phyloP scores from a whole-genome alignment of 164 flowering plant species.

The Liquidambar formosana region DNA sequence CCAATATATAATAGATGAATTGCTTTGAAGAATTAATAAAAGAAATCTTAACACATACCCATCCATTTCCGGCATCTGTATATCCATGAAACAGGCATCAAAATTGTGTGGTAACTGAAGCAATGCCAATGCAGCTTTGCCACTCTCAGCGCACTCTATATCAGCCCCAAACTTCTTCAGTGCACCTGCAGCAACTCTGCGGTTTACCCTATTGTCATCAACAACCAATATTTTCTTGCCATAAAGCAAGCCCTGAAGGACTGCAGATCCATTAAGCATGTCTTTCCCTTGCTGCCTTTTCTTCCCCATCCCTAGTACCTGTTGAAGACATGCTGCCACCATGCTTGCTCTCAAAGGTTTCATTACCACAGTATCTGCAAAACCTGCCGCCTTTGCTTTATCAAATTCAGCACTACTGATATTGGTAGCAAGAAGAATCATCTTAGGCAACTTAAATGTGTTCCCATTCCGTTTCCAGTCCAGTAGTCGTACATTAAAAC shows the following conservation, averaged over 20 bases:
- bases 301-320: conserved; percentile 61
- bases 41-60: conserved; percentile 57
- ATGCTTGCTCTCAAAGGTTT: conserved; percentile 87
- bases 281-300: conserved; percentile 50
- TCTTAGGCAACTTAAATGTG: conserved; percentile 39
- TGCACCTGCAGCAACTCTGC: conserved; percentile 89
- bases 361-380: conserved; percentile 73
- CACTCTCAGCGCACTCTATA: conserved; percentile 86
- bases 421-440: conserved; percentile 80
- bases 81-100: conserved; percentile 99
- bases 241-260: conserved; percentile 51
- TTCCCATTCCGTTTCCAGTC: conserved; percentile 47
- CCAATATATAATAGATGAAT: not conserved
- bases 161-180: conserved; percentile 86
- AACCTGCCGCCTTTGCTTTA: conserved; percentile 72
- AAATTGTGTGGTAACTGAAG: conserved; percentile 75
- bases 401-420: conserved; percentile 50
- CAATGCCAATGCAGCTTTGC: conserved; percentile 63
- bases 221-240: conserved; percentile 89
- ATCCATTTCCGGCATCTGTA: conserved; percentile 99
- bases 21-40: not conserved
- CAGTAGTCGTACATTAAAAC: conserved; percentile 18
- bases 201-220: conserved; percentile 87
- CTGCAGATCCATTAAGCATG: conserved; percentile 37
- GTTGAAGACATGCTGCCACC: conserved; percentile 87